A percentile compares a stretch with the other conserved stretches of the same genome.
These are phyloP conservation scores for Skeletonema potamos DNA, from an alignment of 108 stramenopile species.

Conservation along the genomic window DNA sequence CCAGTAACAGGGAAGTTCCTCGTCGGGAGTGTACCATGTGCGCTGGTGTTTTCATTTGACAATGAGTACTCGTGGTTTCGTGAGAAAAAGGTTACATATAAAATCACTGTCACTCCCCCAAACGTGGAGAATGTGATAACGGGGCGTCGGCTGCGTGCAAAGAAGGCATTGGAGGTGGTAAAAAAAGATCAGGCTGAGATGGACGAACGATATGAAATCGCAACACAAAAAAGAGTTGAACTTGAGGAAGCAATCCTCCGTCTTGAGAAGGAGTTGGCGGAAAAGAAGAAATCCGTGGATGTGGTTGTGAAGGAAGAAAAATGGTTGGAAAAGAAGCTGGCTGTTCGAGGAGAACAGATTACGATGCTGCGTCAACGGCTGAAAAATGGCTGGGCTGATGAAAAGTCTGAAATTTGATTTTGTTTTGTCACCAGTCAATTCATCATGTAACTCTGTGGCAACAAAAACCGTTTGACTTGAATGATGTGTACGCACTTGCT, in stretches of 20 bases:
- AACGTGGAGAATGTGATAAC: constrained; percentile 51
- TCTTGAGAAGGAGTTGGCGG: constrained; percentile 58
- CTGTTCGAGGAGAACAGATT: constrained; percentile 64
- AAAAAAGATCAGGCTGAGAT: constrained; percentile 53
- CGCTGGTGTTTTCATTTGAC: constrained; percentile 74
- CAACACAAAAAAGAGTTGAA: constrained; percentile 30
- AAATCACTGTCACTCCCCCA: constrained; percentile 78
- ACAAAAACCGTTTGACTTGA: background rate
- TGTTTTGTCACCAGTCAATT: background rate
- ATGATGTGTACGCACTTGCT: too few relatives aligned
- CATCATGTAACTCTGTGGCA: background rate
- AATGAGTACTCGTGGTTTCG: constrained; percentile 91
- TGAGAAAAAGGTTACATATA: constrained; percentile 79
- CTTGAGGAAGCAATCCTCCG: constrained; percentile 52
- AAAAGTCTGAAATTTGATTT: constrained; percentile 34
- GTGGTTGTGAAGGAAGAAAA: constrained; percentile 62
- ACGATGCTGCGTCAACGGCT: constrained; percentile 54
- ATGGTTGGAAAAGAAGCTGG: constrained; percentile 60
- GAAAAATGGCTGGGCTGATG: constrained; percentile 79
- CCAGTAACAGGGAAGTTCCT: constrained; percentile 85
- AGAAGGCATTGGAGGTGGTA: constrained; percentile 70
- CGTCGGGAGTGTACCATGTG: constrained; percentile 83
- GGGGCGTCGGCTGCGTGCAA: constrained; percentile 75
- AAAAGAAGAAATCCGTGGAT: constrained; percentile 57
- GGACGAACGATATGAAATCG: constrained; percentile 41